These are phyloP conservation scores for Aureobasidium sp. DNA, from an alignment of 2,329 filamentous ascomycete genomes.

Conservation along the genomic window DNA sequence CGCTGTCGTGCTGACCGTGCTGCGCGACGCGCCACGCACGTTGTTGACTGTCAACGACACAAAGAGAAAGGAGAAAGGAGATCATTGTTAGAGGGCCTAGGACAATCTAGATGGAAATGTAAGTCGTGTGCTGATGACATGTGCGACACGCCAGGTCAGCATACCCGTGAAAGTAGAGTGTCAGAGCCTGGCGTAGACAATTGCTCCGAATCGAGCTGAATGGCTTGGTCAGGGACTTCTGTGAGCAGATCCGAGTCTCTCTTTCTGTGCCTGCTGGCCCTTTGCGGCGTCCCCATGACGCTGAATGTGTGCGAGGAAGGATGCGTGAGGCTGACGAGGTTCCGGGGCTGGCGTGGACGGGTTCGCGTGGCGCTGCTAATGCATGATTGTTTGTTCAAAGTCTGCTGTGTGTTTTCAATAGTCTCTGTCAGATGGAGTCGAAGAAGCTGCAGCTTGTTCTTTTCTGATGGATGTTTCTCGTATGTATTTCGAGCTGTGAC, in stretches of 20 bases:
- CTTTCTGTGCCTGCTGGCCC: background rate
- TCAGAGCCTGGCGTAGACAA: background rate
- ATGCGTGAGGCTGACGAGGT: constrained; percentile 7
- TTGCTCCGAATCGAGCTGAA: background rate
- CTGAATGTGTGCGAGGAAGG: background rate
- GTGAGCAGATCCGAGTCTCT: constrained; percentile 10
- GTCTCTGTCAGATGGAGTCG: constrained; percentile 7
- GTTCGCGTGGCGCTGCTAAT: constrained; percentile 12
- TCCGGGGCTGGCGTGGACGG: background rate
- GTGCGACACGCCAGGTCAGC: background rate
- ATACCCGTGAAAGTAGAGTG: constrained; percentile 4
- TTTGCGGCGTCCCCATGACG: background rate
- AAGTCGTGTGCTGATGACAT: constrained; percentile 6
- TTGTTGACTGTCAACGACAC: constrained; percentile 54
- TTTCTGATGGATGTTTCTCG: constrained; percentile 7
- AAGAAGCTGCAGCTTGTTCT: constrained; percentile 7
- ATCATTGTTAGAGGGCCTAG: constrained; percentile 58
- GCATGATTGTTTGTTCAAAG: background rate
- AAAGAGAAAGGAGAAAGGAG: constrained; percentile 59
- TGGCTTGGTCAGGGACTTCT: constrained; percentile 9
- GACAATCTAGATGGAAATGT: constrained; percentile 31
- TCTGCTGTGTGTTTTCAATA: constrained; percentile 6
- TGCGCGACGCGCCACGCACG: constrained; percentile 41
- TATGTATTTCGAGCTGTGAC: constrained; percentile 7
- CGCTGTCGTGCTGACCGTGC: constrained; percentile 32